phyloP scores from a whole-genome alignment of 805 yeast genomes.

The Scheffersomyces coipomensis region DNA sequence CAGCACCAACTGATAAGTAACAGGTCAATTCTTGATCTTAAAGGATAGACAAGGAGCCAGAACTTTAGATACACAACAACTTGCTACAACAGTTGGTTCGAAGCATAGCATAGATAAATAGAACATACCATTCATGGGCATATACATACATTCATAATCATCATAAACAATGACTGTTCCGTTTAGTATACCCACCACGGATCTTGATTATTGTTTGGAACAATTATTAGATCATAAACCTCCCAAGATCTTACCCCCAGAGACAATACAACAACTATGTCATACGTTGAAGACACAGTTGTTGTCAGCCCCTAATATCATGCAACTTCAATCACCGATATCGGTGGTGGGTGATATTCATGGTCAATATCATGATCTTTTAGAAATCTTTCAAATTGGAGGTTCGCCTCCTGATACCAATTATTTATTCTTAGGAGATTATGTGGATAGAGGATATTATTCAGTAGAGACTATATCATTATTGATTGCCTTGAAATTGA shows the following conservation, averaged over 20 bases:
- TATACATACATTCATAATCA: too few relatives aligned
- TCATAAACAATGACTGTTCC: constrained; percentile 26
- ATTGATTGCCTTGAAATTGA: constrained; percentile 74
- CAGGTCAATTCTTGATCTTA: too few relatives aligned
- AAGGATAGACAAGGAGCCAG: too few relatives aligned
- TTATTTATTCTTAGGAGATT: constrained; percentile 90
- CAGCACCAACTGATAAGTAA: too few relatives aligned
- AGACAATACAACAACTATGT: constrained; percentile 49
- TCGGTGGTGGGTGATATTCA: constrained; percentile 98
- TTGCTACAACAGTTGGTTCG: too few relatives aligned
- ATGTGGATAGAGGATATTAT: constrained; percentile 93
- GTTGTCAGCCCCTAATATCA: constrained; percentile 80
- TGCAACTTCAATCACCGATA: constrained; percentile 79
- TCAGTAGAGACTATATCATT: constrained; percentile 90
- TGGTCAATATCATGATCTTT: constrained; percentile 91
- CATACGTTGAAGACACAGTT: constrained; percentile 80
- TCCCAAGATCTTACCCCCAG: constrained; percentile 42
- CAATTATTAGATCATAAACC: constrained; percentile 40
- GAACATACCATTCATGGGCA: too few relatives aligned
- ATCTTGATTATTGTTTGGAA: constrained; percentile 42
- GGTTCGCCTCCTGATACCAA: constrained; percentile 93
- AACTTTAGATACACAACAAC: too few relatives aligned
- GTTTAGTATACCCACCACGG: constrained; percentile 30
- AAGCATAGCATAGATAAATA: too few relatives aligned
- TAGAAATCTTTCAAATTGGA: constrained; percentile 91